Percentiles rank a stretch among this genome's conserved stretches.
Evolutionary conservation across 768 basidiomycete species (phyloP).

Genomic region (Clathrus columnatus): DNA sequence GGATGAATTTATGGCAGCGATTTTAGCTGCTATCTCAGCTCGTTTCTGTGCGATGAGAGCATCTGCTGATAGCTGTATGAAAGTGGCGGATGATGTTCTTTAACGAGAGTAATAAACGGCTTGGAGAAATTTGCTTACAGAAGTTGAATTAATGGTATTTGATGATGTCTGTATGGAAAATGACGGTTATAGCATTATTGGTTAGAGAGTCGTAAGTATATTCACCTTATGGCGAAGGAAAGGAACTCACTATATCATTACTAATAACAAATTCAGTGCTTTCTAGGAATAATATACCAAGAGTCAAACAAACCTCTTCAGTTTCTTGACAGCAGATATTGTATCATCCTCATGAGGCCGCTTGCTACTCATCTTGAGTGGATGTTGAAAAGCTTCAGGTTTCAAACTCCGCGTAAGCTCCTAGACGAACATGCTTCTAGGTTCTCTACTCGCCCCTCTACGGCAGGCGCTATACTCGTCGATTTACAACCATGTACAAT

Average conservation of each 20-base stretch:
- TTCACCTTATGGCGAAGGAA: constrained; percentile 59
- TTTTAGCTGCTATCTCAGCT: constrained; percentile 78
- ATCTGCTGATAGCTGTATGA: constrained; percentile 37
- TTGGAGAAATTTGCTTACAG: constrained; percentile 31
- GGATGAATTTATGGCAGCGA: constrained; percentile 53
- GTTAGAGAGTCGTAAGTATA: constrained; percentile 46
- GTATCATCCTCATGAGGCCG: constrained; percentile 9
- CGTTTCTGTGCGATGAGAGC: constrained; percentile 76
- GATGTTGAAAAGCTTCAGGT: not conserved
- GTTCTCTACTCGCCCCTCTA: constrained; percentile 9
- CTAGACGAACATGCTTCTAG: not conserved
- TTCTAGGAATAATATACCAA: constrained; percentile 2
- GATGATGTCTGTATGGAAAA: constrained; percentile 39
- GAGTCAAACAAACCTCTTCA: constrained; percentile 46
- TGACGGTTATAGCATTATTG: constrained; percentile 58
- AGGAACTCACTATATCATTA: constrained; percentile 54
- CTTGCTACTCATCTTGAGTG: constrained; percentile 7
- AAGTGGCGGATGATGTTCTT: not conserved
- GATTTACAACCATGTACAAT: not conserved
- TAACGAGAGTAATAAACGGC: not conserved
- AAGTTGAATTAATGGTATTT: constrained; percentile 35
- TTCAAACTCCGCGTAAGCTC: not conserved
- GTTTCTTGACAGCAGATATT: constrained; percentile 8
- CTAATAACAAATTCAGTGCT: constrained; percentile 31
- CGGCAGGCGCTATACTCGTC: constrained; percentile 2